A percentile compares a stretch with the other conserved stretches of the same genome.
phyloP scores from a whole-genome alignment of 139 green algal species.

The Trebouxia sp. region DNA sequence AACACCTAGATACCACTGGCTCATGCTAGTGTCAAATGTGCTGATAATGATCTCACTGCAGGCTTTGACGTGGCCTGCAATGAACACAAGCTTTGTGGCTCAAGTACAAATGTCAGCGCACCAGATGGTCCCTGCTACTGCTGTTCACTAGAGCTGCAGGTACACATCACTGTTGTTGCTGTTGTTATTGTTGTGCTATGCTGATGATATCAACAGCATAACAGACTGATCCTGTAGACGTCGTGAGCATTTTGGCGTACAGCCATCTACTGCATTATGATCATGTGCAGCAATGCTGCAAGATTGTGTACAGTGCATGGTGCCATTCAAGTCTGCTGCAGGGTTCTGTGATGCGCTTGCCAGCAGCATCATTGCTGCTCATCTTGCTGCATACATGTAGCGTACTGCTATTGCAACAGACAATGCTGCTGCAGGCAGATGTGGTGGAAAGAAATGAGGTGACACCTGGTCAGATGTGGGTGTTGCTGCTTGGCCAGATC shows the following conservation, averaged over 20 bases:
- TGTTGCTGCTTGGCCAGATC: constrained; percentile 44
- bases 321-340: too few relatives aligned
- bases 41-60: too few relatives aligned
- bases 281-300: too few relatives aligned
- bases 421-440: background rate
- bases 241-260: too few relatives aligned
- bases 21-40: background rate
- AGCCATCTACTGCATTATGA: too few relatives aligned
- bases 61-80: constrained; percentile 34
- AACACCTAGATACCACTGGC: background rate
- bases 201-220: background rate
- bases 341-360: too few relatives aligned
- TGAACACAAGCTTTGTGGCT: constrained; percentile 40
- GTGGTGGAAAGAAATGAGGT: background rate
- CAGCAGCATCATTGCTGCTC: background rate
- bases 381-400: background rate
- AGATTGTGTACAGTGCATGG: too few relatives aligned
- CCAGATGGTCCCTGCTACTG: constrained; percentile 50
- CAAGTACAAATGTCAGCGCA: constrained; percentile 12
- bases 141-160: constrained; percentile 42
- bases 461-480: constrained; percentile 42
- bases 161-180: background rate
- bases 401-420: too few relatives aligned
- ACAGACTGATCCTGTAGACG: background rate
- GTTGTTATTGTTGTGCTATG: too few relatives aligned